Evolutionary conservation across 2,329 filamentous ascomycete genomes (phyloP).

Genomic region (Curvularia spicifera): DNA sequence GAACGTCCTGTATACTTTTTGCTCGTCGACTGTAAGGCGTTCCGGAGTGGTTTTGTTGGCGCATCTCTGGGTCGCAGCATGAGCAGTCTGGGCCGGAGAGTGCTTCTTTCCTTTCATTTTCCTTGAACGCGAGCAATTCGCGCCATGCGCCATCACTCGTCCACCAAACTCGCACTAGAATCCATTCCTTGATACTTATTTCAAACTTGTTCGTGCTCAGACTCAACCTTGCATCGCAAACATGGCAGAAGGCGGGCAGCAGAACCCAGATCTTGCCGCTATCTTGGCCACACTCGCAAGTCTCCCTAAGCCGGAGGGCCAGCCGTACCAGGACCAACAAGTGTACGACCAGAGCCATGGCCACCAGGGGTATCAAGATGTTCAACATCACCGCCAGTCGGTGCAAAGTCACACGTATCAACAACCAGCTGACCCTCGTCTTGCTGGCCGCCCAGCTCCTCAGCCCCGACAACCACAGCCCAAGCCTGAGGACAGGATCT

Average conservation of each 20-base stretch:
- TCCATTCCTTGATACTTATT: neutral
- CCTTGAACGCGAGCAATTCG: constrained; percentile 17
- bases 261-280: constrained; percentile 42
- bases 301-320: constrained; percentile 29
- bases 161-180: neutral
- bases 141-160: constrained; percentile 19
- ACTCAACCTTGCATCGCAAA: neutral
- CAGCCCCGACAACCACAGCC: constrained; percentile 23
- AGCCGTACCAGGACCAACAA: constrained; percentile 20
- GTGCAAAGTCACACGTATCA: constrained; percentile 13
- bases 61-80: neutral
- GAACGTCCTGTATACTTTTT: neutral
- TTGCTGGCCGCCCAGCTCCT: constrained; percentile 24
- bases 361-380: constrained; percentile 11
- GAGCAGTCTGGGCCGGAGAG: neutral
- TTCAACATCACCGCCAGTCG: constrained; percentile 4
- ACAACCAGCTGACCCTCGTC: constrained; percentile 31
- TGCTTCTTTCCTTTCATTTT: constrained; percentile 14
- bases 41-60: neutral
- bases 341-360: constrained; percentile 9
- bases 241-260: constrained; percentile 41
- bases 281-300: constrained; percentile 47
- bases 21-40: neutral
- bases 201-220: neutral
- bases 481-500: constrained; percentile 25